Base-by-base conservation (phyloP, 2,329 filamentous ascomycete species). In the Aspergillus tamarii region DNA sequence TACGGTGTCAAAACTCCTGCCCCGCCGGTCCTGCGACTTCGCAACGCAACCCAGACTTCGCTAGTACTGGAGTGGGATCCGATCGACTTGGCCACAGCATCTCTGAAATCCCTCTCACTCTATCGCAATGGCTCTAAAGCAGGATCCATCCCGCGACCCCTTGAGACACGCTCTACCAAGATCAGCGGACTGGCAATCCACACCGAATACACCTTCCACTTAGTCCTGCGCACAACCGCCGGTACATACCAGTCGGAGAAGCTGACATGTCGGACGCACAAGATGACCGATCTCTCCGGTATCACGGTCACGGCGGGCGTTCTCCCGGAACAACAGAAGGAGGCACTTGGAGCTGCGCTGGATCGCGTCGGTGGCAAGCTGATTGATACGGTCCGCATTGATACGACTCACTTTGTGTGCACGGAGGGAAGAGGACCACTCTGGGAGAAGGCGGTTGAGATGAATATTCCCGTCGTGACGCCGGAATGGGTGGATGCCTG, bases 401-500 rank as follows among this genome's bases (percentile, higher is more conserved):
- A 99, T 77, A 99, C 95, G 0, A 99, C 95, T 19, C 95, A 99
- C 80, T 99, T 99, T 77, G 93, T 99, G 64, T 98, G 94, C 67
- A 96, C 93, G 11, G 95, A 99, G 77, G 94, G 94, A 34, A 85
- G 94, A 61, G 95, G 95, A 36, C 85, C 91, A 57, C 86, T 90
- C 14, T 99, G 95, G 95, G 95, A 99, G 81, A 96, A 95, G 83
- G 95, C 95, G 1, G 90, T 94, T 34, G 94, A 98, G 82, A 96
- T 94, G 87, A 99, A 98, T 78, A 96, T 99, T 60, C 95, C 95
- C 9, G 93, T 99, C 12, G 95, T 99, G 26, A 88, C 95, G 45
- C 95, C 95, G 23, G 95, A 99, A 78, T 99, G 95, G 95, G 87
- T 99, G 34, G 91, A 96, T 71, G 94, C 93, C n/a, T 99, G 95